Evolutionary conservation across 257 asterid genomes (phyloP), one percentile per base, ranked within the genome.

Genomic region (Paraleonurus japonicus): DNA sequence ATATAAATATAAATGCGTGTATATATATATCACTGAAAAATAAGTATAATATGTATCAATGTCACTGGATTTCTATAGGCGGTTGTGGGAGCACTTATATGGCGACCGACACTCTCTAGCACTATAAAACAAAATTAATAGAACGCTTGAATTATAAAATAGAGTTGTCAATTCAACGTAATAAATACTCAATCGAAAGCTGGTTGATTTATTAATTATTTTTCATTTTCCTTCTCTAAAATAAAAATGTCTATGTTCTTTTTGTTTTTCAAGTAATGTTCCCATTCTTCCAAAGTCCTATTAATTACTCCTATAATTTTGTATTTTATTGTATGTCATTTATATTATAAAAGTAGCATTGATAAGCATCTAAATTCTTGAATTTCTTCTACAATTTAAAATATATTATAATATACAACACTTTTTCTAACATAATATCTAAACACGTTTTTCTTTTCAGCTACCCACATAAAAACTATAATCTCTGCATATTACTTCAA

Each of bases 51-150:
- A 11, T 15, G 53, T 45, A 45, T 45, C 53, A 45, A 15, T 47
- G 54, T 47, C 54, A 47, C 22, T 4, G 54, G 54, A 57, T 57
- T 24, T 26, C 7, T 57, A 15, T 24, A 57, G 37, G 11, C 12
- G 28, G 10, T n/a, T 6, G 62, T 50, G 76, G 75, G 41, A 50
- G 67, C 74, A 27, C 61, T 39, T 59, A 19, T 5, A 47, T 5
- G 54, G 54, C 54, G 22, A 47, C 54, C 54, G 54, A 47, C 54
- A 78, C 82, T 59, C 71, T 53, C 39, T 22, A 3, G 4, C 61
- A 13, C 61, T 55, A 59, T 2, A 51, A 35, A 24, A 33, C 30
- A 35, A 27, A 43, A 43, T 59, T 7, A 41, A 70, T 61, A 20
- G 43, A 50, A 35, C 19, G 19, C 22, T 19, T 16, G 11, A 27